A percentile compares a stretch with the other conserved stretches of the same genome.
Evolutionary conservation across 2,329 filamentous ascomycete genomes (phyloP).

Genomic region (Colletotrichum endophyticum): DNA sequence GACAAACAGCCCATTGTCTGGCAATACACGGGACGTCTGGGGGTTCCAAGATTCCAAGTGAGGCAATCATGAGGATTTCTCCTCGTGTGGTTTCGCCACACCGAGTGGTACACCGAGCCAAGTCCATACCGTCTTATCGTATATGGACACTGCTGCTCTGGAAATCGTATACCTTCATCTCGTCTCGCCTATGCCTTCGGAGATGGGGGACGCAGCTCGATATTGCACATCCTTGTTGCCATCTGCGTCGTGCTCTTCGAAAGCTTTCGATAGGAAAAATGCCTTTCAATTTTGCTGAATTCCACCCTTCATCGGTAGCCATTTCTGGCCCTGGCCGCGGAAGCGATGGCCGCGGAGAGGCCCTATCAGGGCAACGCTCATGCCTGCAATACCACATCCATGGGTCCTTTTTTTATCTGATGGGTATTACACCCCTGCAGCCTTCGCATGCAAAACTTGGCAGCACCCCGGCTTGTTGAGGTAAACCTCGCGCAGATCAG

Average conservation of each 20-base stretch:
- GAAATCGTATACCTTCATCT: not conserved
- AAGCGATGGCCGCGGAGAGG: not conserved
- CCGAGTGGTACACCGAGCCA: not conserved
- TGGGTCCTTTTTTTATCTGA: not conserved
- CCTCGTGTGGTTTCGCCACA: not conserved
- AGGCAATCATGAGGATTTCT: not conserved
- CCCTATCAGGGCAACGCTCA: not conserved
- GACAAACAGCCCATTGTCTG: not conserved
- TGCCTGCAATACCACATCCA: not conserved
- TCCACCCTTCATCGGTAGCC: not conserved
- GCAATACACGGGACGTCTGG: not conserved
- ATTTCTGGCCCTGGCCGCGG: not conserved
- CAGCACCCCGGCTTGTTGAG: conserved; percentile 4
- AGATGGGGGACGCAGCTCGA: not conserved
- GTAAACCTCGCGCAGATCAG: conserved; percentile 14
- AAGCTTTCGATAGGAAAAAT: not conserved
- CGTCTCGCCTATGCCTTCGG: not conserved
- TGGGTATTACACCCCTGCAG: conserved; percentile 1
- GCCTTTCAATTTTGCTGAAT: not conserved
- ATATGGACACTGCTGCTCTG: not conserved
- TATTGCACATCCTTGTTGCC: not conserved
- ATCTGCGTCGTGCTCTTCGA: not conserved
- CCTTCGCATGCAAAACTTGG: conserved; percentile 16
- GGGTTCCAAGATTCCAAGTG: not conserved
- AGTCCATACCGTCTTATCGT: not conserved